phyloP scores from a whole-genome alignment of 2,329 filamentous ascomycete species.

The Sclerotinia trifoliorum region DNA sequence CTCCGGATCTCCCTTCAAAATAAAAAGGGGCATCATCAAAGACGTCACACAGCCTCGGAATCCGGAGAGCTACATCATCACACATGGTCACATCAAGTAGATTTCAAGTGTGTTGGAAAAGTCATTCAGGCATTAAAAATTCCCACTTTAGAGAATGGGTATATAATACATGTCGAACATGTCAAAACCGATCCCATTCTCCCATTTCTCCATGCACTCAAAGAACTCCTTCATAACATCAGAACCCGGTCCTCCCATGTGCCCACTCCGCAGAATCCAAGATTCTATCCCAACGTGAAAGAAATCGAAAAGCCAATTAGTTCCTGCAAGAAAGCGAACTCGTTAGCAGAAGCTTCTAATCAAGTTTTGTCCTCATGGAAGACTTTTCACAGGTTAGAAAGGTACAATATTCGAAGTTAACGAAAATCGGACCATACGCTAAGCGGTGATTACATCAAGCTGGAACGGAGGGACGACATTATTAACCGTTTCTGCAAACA shows the following conservation, averaged over 20 bases:
- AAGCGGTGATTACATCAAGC: constrained; percentile 14
- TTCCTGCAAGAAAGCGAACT: constrained; percentile 15
- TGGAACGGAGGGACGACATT: constrained; percentile 12
- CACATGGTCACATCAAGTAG: not conserved
- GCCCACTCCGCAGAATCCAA: constrained; percentile 19
- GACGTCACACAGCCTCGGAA: not conserved
- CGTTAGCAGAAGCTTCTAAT: constrained; percentile 12
- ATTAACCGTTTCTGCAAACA: constrained; percentile 19
- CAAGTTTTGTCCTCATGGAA: constrained; percentile 1
- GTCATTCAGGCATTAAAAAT: constrained; percentile 19
- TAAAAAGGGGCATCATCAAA: not conserved
- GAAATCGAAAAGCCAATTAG: constrained; percentile 17
- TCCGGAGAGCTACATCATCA: constrained; percentile 6
- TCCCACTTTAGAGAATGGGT: constrained; percentile 19
- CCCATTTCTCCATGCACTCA: constrained; percentile 13
- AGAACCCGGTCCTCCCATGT: constrained; percentile 12
- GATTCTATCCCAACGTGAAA: constrained; percentile 13
- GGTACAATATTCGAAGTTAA: not conserved
- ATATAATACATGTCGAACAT: constrained; percentile 20
- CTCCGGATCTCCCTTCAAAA: not conserved
- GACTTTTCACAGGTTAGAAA: constrained; percentile 5
- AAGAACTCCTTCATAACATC: constrained; percentile 15
- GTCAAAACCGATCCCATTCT: constrained; percentile 15
- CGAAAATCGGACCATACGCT: constrained; percentile 8
- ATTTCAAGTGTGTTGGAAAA: constrained; percentile 1